A percentile compares a stretch with the other conserved stretches of the same genome.
phyloP scores from a whole-genome alignment of 2,329 filamentous ascomycete genomes.

The Penicillium sp. region DNA sequence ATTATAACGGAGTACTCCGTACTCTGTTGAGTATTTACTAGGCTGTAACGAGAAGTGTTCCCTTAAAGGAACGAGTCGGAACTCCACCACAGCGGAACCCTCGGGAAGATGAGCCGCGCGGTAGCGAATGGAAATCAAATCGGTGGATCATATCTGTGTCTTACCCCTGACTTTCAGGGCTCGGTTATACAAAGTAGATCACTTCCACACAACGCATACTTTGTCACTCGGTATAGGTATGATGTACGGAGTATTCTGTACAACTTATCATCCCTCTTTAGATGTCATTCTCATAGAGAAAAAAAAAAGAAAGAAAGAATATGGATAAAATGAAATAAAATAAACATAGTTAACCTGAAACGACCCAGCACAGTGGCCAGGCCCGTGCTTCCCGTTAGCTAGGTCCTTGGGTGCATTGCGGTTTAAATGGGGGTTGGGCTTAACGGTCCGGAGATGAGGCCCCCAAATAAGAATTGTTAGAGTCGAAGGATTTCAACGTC shows the following conservation, averaged over 20 bases:
- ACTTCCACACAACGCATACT: not conserved
- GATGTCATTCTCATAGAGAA: not conserved
- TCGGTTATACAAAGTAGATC: not conserved
- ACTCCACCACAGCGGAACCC: slow-evolving; percentile 17
- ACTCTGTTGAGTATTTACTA: too few relatives aligned
- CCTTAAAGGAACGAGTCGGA: slow-evolving; percentile 12
- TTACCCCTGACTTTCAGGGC: not conserved
- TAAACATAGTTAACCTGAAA: slow-evolving; percentile 27
- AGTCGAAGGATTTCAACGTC: not conserved
- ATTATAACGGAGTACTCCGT: not conserved
- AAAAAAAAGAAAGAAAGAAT: too few relatives aligned
- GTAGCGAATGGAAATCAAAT: slow-evolving; percentile 16
- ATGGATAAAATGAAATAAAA: too few relatives aligned
- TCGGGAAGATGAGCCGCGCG: slow-evolving; percentile 23
- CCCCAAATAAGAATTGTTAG: not conserved
- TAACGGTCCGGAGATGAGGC: slow-evolving; percentile 18
- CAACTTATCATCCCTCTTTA: not conserved
- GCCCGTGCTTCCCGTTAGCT: slow-evolving; percentile 32
- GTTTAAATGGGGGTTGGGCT: slow-evolving; percentile 8
- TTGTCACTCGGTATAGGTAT: not conserved
- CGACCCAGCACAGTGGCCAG: slow-evolving; percentile 31
- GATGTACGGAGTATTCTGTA: not conserved
- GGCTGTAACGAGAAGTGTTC: not conserved
- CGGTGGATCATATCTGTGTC: slow-evolving; percentile 7
- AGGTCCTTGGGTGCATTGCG: slow-evolving; percentile 13